These are phyloP conservation scores for Fraxinus sp. DNA, from an alignment of 305 asterid species.

Conservation along the genomic window DNA sequence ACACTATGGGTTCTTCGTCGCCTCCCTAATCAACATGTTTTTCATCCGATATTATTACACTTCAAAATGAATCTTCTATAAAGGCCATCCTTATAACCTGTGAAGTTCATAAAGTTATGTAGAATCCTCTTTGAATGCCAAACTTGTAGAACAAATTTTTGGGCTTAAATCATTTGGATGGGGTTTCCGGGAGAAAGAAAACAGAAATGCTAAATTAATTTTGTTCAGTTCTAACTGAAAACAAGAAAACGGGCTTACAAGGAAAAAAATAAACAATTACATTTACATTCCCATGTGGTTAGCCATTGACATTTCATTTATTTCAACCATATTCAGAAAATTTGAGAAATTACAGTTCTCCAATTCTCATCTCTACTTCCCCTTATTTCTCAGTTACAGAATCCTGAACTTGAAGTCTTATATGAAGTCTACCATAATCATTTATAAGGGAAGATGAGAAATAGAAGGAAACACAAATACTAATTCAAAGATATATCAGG, in stretches of 20 bases:
- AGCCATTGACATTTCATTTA: background rate
- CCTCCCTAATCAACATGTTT: background rate
- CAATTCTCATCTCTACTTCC: background rate
- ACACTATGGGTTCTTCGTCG: background rate
- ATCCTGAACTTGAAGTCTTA: background rate
- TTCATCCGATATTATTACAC: background rate
- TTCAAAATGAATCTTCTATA: background rate
- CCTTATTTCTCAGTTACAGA: background rate
- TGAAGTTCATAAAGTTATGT: background rate
- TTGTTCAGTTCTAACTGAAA: background rate
- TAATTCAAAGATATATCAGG: constrained; percentile 7
- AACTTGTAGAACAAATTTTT: background rate
- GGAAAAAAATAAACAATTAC: background rate
- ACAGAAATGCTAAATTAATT: background rate
- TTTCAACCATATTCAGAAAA: background rate
- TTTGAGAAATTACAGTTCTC: background rate
- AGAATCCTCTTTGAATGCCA: background rate
- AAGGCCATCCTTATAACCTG: background rate
- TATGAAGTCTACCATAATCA: background rate
- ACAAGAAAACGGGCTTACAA: background rate
- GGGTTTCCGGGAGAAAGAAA: background rate
- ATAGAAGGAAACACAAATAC: background rate
- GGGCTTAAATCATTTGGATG: background rate
- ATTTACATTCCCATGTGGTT: background rate
- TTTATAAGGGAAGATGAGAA: background rate